phyloP scores from a whole-genome alignment of 768 basidiomycete species.

The Boletus fagicola region DNA sequence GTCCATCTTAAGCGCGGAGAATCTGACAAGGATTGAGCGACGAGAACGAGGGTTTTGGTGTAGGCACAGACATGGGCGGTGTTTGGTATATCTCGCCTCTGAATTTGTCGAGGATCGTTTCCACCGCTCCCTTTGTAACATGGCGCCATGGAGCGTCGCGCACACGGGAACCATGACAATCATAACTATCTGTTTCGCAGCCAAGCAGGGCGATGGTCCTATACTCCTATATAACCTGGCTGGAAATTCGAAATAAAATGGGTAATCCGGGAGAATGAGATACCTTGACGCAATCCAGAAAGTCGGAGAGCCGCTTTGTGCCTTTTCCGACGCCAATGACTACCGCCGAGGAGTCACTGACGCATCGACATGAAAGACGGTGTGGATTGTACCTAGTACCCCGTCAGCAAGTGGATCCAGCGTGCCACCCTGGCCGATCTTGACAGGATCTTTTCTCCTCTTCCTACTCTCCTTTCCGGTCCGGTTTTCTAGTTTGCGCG shows the following conservation, averaged over 20 bases:
- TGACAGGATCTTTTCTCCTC: slow-evolving; percentile 48
- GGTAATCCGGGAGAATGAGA: not conserved
- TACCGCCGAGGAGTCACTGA: slow-evolving; percentile 30
- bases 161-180: slow-evolving; percentile 83
- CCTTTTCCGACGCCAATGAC: slow-evolving; percentile 89
- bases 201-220: slow-evolving; percentile 87
- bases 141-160: slow-evolving; percentile 78
- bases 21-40: slow-evolving; percentile 48
- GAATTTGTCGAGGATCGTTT: slow-evolving; percentile 67
- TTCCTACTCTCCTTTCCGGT: slow-evolving; percentile 46
- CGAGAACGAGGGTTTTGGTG: not conserved
- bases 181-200: slow-evolving; percentile 93
- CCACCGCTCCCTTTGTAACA: slow-evolving; percentile 75
- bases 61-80: slow-evolving; percentile 76
- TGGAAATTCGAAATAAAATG: slow-evolving; percentile 17
- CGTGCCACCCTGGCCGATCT: slow-evolving; percentile 93
- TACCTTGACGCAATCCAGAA: slow-evolving; percentile 90
- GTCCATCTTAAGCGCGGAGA: slow-evolving; percentile 98
- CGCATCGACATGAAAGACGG: not conserved
- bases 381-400: slow-evolving; percentile 65
- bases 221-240: slow-evolving; percentile 66
- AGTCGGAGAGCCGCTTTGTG: slow-evolving; percentile 81
- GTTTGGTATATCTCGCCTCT: slow-evolving; percentile 85
- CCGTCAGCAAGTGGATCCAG: slow-evolving; percentile 96
- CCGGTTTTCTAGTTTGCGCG: slow-evolving; percentile 50